A percentile compares a stretch with the other conserved stretches of the same genome.
Evolutionary conservation across 2,329 filamentous ascomycete genomes (phyloP).

Genomic region (Cladosporium sp.): DNA sequence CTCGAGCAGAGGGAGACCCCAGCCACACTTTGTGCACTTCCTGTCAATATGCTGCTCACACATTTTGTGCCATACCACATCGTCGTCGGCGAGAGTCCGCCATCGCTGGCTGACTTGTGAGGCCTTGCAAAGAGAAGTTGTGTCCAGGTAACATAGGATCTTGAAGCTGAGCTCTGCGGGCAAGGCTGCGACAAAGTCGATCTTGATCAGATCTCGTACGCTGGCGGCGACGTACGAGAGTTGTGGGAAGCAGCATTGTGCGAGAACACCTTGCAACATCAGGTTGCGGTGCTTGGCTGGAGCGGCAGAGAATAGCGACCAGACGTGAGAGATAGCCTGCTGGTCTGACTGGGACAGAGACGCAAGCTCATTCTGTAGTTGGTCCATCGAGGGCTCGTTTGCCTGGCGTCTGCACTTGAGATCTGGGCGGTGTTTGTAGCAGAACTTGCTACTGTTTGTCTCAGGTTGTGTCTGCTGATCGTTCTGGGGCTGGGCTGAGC

Average conservation of each 20-base stretch:
- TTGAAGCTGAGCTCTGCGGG: slow-evolving; percentile 91
- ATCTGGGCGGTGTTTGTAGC: slow-evolving; percentile 92
- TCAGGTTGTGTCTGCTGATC: slow-evolving; percentile 26
- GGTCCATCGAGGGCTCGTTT: slow-evolving; percentile 94
- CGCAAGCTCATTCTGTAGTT: slow-evolving; percentile 84
- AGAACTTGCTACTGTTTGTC: slow-evolving; percentile 80
- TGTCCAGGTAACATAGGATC: slow-evolving; percentile 90
- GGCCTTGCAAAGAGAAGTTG: slow-evolving; percentile 90
- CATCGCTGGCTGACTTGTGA: slow-evolving; percentile 89
- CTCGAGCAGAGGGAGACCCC: slow-evolving; percentile 87
- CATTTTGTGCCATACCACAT: slow-evolving; percentile 97
- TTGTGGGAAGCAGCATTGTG: slow-evolving; percentile 96
- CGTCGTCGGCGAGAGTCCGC: slow-evolving; percentile 89
- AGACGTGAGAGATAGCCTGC: slow-evolving; percentile 94
- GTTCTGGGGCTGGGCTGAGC: slow-evolving; percentile 28
- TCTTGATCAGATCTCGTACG: slow-evolving; percentile 92
- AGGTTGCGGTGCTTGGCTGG: slow-evolving; percentile 91
- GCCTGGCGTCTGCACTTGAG: slow-evolving; percentile 89
- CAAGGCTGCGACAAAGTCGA: slow-evolving; percentile 89
- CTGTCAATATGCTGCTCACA: slow-evolving; percentile 95
- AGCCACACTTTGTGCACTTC: slow-evolving; percentile 93
- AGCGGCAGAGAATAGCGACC: slow-evolving; percentile 95
- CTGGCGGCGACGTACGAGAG: slow-evolving; percentile 88
- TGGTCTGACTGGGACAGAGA: slow-evolving; percentile 80
- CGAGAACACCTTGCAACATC: slow-evolving; percentile 94